Evolutionary conservation across 2,329 filamentous ascomycete species (phyloP), one percentile per base, ranked within the genome.

Genomic region (Fusarium humuli): DNA sequence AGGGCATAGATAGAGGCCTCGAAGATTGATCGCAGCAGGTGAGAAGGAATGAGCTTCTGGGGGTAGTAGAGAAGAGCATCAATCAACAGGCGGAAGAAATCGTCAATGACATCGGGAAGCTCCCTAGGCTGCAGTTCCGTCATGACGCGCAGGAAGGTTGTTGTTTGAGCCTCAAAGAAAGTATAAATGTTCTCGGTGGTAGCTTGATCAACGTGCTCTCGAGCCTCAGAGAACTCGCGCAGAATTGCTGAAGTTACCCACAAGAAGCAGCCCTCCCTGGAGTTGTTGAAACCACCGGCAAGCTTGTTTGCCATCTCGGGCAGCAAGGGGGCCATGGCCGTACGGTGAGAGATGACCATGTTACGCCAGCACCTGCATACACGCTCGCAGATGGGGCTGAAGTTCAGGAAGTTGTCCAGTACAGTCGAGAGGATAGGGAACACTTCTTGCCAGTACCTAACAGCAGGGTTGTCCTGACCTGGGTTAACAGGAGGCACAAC

Each of bases 241-340:
- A 99, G 87, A 68, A 99, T 97, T 11, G 95, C 94, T 70, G 94
- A 93, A 4, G 95, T 98, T 2, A 96, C 95, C 96, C 96, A 99
- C n/a, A 99, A 85, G 86, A 99, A 99, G 79, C 95, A 98, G 14
- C 96, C 96, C 81, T 99, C 95, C 65, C 91, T 89, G 13, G 95
- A 98, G 20, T 88, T 87, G 58, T 92, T 87, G 78, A 99, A 99
- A 7, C 95, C 94, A 69, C 86, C 87, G 2, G 93, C 93, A 61
- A 99, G 87, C 80, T 95, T 97, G 74, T 95, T 92, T 20, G 96
- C 97, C 81, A 99, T 90, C 22, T 90, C 87, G 2, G 92, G 92
- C 46, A 99, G 86, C 47, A 99, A 83, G 25, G 95, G 94, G 16
- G 92, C 89, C 85, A 97, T 97, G 53, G 92, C 92, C 4, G 92